Evolutionary conservation across 768 basidiomycete species (phyloP).

Genomic region (Sporobolomyces pararoseus): DNA sequence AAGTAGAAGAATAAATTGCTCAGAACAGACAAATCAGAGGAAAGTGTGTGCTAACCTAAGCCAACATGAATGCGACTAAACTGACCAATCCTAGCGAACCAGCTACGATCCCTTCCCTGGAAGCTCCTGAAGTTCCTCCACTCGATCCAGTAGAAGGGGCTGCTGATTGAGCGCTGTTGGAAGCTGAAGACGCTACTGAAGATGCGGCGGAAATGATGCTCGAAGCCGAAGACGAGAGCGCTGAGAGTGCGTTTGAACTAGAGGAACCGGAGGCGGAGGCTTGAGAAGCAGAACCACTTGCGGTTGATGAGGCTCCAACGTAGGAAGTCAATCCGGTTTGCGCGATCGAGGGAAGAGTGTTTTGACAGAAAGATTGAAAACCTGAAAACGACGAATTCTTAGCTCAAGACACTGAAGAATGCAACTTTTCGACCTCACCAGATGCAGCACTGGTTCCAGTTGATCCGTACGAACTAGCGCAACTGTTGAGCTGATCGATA

Average conservation of each 20-base stretch:
- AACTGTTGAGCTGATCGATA: neutral
- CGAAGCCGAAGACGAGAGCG: conserved; percentile 14
- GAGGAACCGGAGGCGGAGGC: neutral
- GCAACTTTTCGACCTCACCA: neutral
- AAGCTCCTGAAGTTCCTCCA: neutral
- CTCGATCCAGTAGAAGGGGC: neutral
- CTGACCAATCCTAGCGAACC: too few relatives aligned
- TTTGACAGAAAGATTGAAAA: conserved; percentile 21
- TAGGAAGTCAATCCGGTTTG: neutral
- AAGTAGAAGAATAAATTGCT: too few relatives aligned
- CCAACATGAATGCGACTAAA: too few relatives aligned
- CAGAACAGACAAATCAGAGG: too few relatives aligned
- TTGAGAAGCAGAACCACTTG: neutral
- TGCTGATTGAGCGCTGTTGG: neutral
- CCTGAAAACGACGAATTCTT: neutral
- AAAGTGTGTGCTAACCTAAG: too few relatives aligned
- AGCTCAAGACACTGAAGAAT: neutral
- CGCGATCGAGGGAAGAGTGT: conserved; percentile 15
- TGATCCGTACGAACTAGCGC: conserved; percentile 12
- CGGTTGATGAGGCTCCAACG: neutral
- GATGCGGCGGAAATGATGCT: neutral
- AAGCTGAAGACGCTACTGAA: neutral
- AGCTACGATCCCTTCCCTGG: neutral
- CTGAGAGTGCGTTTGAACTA: neutral
- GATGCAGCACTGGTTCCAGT: neutral